Base-by-base conservation (phyloP, 352 stramenopile species). In the Phytophthora sojae region DNA sequence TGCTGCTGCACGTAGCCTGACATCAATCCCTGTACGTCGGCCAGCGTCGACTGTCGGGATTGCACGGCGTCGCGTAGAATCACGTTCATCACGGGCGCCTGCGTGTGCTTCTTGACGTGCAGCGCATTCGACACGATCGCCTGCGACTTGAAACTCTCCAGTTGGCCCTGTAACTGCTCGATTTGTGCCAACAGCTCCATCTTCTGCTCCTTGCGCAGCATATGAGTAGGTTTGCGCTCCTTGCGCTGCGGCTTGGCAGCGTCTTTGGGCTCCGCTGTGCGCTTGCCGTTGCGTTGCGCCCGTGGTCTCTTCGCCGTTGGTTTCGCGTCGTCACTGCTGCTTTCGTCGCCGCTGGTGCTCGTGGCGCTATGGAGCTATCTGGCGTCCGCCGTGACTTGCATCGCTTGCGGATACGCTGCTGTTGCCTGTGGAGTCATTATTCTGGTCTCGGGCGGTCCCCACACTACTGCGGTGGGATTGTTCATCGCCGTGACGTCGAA, bases 111-210 rank as follows among this genome's bases (percentile, higher is more conserved):
- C 60, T 76, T 71, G 45, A 80, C 73, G 12, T 80, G 73, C 12
- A 80, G 53, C n/a, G 69, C 63, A 15, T 75, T 75, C 29, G 72
- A 71, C 12, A 80, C 69, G 32, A 80, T 69, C 17, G 73, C 73
- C 57, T 77, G 69, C 9, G 73, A 67, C 57, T 77, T 80, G 64
- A 80, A 64, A 39, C 57, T 80, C 29, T 80, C 69, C 15, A 80
- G 61, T 57, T 77, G 61, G 14, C 30, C 25, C 52, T 80, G 51
- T 9, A 80, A 29, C 30, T 65, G 51, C 3, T 65, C 61, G 19
- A 80, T 68, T 26, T 80, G 59, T 12, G 21, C 53, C 54, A 77
- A 26, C 15, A 80, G 55, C 53, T 76, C 59, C 52, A 70, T 66
- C 52, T 77, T 80, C 61, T 77, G 61, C 47, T 75, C 69, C 6